Conservation (phyloP, 1,284 basidiomycete species). For the Moesziomyces globuligerus region DNA sequence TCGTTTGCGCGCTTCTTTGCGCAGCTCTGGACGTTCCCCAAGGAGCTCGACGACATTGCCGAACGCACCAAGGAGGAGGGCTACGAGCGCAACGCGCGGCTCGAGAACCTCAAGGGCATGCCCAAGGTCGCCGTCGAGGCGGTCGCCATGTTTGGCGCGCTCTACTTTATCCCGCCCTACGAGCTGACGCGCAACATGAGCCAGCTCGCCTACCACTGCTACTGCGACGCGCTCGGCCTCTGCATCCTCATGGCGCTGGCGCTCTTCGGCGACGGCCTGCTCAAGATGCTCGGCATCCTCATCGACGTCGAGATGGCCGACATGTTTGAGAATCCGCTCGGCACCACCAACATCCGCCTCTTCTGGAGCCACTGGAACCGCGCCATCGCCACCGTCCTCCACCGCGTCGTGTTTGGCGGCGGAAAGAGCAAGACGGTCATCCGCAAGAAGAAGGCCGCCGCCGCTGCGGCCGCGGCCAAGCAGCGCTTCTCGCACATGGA, state of each 20-base stretch:
- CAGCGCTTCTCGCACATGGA: conserved; percentile 51
- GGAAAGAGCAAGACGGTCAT: conserved; percentile 37
- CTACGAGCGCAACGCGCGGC: conserved; percentile 46
- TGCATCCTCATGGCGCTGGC: conserved; percentile 60
- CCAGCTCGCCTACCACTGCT: conserved; percentile 57
- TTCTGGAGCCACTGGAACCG: conserved; percentile 68
- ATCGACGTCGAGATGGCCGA: conserved; percentile 63
- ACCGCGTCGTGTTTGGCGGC: conserved; percentile 66
- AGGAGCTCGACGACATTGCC: conserved; percentile 55
- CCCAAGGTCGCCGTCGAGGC: conserved; percentile 54
- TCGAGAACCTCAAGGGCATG: conserved; percentile 56
- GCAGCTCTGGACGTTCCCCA: conserved; percentile 66
- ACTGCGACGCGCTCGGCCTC: conserved; percentile 55
- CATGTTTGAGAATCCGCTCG: conserved; percentile 65
- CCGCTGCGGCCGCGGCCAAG: conserved; percentile 3
- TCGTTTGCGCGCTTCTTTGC: conserved; percentile 53
- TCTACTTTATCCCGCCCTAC: conserved; percentile 62
- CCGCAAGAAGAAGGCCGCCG: conserved; percentile 28
- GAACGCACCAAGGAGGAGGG: conserved; percentile 54
- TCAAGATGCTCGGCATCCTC: conserved; percentile 58
- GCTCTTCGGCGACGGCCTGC: conserved; percentile 58
- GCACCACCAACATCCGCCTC: conserved; percentile 63
- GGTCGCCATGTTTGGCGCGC: conserved; percentile 40
- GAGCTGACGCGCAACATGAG: conserved; percentile 54
- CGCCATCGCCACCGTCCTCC: conserved; percentile 64